Conservation (phyloP, 108 stramenopile species). For the Cyclotella baltica region DNA sequence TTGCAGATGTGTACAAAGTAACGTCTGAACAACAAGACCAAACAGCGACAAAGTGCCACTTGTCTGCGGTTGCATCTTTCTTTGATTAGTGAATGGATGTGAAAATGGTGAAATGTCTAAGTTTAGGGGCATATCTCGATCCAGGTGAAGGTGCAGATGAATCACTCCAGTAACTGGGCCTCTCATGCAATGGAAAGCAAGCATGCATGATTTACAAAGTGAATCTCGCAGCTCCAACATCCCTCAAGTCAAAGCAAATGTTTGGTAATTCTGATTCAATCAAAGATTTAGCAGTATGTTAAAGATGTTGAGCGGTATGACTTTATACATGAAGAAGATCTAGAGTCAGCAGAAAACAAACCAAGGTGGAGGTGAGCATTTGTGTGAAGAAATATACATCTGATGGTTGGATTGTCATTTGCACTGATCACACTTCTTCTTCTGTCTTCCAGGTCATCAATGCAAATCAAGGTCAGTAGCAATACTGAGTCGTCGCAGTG, state of each 20-base stretch:
- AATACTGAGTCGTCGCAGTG: conserved; percentile 13
- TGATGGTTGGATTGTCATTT: background rate
- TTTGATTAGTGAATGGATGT: conserved; percentile 62
- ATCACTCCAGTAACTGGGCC: conserved; percentile 42
- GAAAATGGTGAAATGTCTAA: conserved; percentile 68
- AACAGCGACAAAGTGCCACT: conserved; percentile 82
- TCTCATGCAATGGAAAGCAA: conserved; percentile 69
- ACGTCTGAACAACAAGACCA: conserved; percentile 73
- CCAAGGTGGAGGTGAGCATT: conserved; percentile 41
- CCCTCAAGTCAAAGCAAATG: conserved; percentile 57
- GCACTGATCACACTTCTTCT: background rate
- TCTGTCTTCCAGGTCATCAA: conserved; percentile 14
- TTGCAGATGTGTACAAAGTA: conserved; percentile 89
- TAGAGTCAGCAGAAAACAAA: conserved; percentile 48
- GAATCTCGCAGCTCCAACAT: conserved; percentile 56
- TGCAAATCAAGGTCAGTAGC: conserved; percentile 22
- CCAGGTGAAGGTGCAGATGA: conserved; percentile 25
- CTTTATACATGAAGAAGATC: conserved; percentile 44
- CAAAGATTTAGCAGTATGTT: conserved; percentile 76
- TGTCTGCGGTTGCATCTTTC: conserved; percentile 76
- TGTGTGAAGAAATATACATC: background rate
- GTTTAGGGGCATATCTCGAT: conserved; percentile 61
- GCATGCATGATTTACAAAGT: conserved; percentile 75
- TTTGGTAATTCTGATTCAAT: conserved; percentile 59
- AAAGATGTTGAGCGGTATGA: conserved; percentile 73